Percentiles rank a stretch among this genome's conserved stretches.
Conservation (phyloP, 192 early-diverging fungal genomes). For the Diversispora epigaea region DNA sequence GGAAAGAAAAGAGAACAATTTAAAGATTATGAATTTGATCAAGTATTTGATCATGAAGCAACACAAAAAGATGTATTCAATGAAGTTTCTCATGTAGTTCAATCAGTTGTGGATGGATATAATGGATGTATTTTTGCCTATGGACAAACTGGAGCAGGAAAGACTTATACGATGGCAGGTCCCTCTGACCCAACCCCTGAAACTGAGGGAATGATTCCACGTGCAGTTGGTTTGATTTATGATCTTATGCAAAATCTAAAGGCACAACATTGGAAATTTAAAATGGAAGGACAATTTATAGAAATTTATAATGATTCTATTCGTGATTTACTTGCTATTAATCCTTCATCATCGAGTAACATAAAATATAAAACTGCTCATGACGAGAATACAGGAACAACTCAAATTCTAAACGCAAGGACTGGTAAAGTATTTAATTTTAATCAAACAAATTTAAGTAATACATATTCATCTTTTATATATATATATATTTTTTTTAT, state of each 20-base stretch:
- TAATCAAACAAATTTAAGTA: background rate
- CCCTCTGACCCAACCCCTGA: conserved; percentile 42
- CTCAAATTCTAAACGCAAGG: conserved; percentile 58
- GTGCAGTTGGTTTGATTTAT: conserved; percentile 90
- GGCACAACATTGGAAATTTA: conserved; percentile 85
- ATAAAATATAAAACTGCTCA: conserved; percentile 70
- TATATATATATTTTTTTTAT: no score
- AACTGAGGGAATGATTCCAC: conserved; percentile 89
- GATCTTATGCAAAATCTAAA: conserved; percentile 64
- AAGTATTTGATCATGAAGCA: conserved; percentile 70
- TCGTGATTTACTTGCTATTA: conserved; percentile 70
- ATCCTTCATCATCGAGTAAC: conserved; percentile 30
- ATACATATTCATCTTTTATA: background rate
- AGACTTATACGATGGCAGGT: conserved; percentile 84
- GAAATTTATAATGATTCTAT: conserved; percentile 97
- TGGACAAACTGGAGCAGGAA: conserved; percentile 94
- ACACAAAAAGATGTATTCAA: conserved; percentile 83
- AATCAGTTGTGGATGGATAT: conserved; percentile 93
- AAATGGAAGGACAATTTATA: conserved; percentile 83
- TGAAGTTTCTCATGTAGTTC: conserved; percentile 95
- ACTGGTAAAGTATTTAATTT: background rate
- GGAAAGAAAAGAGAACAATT: conserved; percentile 44
- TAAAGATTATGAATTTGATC: conserved; percentile 83
- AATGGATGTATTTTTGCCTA: conserved; percentile 98
- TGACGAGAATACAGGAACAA: conserved; percentile 79